Evolutionary conservation across 306 rosid genomes (phyloP).

Genomic region (Cicer arietinum): DNA sequence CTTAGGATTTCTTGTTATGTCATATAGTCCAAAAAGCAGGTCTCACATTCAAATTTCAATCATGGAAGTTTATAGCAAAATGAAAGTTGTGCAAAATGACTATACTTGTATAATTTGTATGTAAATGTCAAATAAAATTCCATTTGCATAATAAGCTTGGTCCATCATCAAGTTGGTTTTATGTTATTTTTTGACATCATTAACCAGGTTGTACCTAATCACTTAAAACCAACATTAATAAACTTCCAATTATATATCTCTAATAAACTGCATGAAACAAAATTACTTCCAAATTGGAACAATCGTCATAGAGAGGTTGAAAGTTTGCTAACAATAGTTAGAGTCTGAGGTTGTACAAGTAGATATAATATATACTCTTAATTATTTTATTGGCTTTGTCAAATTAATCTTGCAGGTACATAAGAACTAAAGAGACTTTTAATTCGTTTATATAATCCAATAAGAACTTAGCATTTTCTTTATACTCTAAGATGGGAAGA

Average conservation of each 20-base stretch:
- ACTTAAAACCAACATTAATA: conserved; percentile 35
- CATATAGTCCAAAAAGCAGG: conserved; percentile 1
- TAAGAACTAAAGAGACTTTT: background rate
- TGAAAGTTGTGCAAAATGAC: background rate
- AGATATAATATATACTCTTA: too few relatives aligned
- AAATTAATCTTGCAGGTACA: background rate
- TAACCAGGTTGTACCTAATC: conserved; percentile 31
- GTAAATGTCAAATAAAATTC: background rate
- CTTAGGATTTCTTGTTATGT: conserved; percentile 3
- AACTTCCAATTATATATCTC: conserved; percentile 32
- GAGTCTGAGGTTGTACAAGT: background rate
- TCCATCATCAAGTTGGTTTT: conserved; percentile 38
- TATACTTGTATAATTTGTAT: background rate
- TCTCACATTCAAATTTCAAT: background rate
- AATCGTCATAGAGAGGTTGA: background rate
- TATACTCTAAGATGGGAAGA: conserved; percentile 41
- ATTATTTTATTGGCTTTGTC: background rate
- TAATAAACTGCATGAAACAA: conserved; percentile 52
- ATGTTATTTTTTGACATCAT: conserved; percentile 40
- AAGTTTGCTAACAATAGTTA: background rate
- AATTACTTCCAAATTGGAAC: conserved; percentile 39
- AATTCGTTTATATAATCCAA: background rate
- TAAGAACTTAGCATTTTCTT: conserved; percentile 8
- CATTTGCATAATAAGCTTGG: background rate
- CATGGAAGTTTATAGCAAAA: background rate